Evolutionary conservation across 2,329 filamentous ascomycete species (phyloP).

Genomic region (Ramularia collo-cygni): DNA sequence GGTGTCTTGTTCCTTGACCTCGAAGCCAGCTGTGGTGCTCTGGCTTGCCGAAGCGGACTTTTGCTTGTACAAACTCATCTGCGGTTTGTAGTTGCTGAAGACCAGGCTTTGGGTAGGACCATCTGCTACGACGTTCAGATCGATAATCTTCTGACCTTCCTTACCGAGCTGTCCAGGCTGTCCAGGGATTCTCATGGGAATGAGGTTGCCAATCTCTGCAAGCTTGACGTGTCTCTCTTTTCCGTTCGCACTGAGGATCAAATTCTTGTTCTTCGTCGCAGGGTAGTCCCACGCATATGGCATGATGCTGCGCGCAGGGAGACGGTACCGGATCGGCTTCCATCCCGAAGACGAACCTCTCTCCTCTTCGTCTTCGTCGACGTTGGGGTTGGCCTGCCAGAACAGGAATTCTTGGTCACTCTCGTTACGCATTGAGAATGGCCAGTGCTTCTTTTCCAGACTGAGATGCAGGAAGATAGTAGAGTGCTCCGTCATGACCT

Average conservation of each 20-base stretch:
- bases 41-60: slow-evolving; percentile 51
- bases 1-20: slow-evolving; percentile 87
- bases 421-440: slow-evolving; percentile 97
- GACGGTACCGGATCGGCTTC: slow-evolving; percentile 83
- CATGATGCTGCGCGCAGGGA: slow-evolving; percentile 95
- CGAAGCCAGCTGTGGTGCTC: slow-evolving; percentile 66
- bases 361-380: slow-evolving; percentile 87
- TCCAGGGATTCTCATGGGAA: slow-evolving; percentile 84
- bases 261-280: slow-evolving; percentile 90
- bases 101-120: slow-evolving; percentile 93
- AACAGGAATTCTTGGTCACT: slow-evolving; percentile 96
- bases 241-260: slow-evolving; percentile 71
- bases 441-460: slow-evolving; percentile 91
- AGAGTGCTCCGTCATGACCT: slow-evolving; percentile 85
- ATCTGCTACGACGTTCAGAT: slow-evolving; percentile 91
- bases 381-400: slow-evolving; percentile 86
- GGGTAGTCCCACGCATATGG: slow-evolving; percentile 99
- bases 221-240: slow-evolving; percentile 89
- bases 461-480: slow-evolving; percentile 91
- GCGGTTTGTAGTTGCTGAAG: slow-evolving; percentile 85
- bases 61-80: slow-evolving; percentile 82
- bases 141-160: slow-evolving; percentile 74
- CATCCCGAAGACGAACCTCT: slow-evolving; percentile 61
- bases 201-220: slow-evolving; percentile 90
- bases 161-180: slow-evolving; percentile 44